Conservation (phyloP, 2,329 filamentous ascomycete genomes). For the Aspergillus brunneoviolaceus region DNA sequence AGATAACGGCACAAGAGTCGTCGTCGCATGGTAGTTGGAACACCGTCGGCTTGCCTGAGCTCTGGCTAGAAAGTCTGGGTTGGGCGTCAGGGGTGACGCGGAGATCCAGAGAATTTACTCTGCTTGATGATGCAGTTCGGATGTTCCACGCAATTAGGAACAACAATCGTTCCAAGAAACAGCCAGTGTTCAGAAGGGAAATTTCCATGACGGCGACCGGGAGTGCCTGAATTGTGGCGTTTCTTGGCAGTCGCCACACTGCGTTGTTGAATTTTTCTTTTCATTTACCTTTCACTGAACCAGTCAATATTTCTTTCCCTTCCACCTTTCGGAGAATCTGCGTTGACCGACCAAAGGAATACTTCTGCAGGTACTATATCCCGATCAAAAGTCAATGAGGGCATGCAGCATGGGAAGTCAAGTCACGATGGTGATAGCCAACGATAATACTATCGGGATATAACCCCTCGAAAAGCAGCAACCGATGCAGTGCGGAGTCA, state of each 20-base stretch:
- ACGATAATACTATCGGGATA: background rate
- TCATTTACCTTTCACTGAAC: background rate
- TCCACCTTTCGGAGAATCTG: background rate
- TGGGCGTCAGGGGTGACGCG: background rate
- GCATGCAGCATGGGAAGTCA: background rate
- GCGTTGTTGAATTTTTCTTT: background rate
- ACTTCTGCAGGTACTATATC: background rate
- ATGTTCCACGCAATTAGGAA: background rate
- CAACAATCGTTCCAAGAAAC: background rate
- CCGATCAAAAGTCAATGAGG: background rate
- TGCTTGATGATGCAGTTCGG: background rate
- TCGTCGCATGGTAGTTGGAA: too few species aligned
- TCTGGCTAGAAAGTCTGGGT: background rate
- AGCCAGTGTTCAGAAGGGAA: background rate
- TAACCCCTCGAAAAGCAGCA: background rate
- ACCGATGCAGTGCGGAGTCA: background rate
- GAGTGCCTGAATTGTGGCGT: slow-evolving; percentile 20
- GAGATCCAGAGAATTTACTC: background rate
- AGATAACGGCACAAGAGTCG: background rate
- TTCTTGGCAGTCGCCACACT: slow-evolving; percentile 19
- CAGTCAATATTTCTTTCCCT: background rate
- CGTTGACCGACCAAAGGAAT: background rate
- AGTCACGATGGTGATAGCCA: background rate
- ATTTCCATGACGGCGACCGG: slow-evolving; percentile 1
- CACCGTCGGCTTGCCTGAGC: background rate